Evolutionary conservation across 768 basidiomycete genomes (phyloP).

Genomic region (Russula sp.): DNA sequence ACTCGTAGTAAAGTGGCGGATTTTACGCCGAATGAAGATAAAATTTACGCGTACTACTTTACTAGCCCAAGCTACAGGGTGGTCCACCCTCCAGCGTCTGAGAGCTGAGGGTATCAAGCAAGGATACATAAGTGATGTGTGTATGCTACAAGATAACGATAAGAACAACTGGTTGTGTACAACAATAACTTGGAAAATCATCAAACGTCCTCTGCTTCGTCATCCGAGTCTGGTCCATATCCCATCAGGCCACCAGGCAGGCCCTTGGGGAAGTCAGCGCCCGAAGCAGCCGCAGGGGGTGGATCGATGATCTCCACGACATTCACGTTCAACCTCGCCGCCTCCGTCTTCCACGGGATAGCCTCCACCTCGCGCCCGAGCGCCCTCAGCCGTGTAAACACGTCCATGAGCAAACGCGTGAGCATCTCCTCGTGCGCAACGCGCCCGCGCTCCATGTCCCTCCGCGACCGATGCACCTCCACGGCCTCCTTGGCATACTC

Average conservation of each 20-base stretch:
- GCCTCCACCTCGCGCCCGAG: conserved; percentile 15
- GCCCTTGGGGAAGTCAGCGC: not conserved
- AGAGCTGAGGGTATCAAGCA: not conserved
- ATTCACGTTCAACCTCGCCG: conserved; percentile 10
- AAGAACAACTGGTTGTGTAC: not conserved
- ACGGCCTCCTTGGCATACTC: conserved; percentile 12
- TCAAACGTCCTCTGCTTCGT: conserved; percentile 4
- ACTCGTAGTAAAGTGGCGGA: not conserved
- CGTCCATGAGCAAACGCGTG: conserved; percentile 14
- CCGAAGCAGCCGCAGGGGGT: not conserved
- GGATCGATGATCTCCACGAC: conserved; percentile 12
- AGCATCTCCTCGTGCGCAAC: not conserved
- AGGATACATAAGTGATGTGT: not conserved
- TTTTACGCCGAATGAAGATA: not conserved
- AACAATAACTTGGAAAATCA: not conserved
- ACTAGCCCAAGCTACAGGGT: not conserved
- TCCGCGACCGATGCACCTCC: conserved; percentile 9
- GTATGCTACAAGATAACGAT: conserved; percentile 6
- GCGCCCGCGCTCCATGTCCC: not conserved
- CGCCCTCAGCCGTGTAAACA: conserved; percentile 7
- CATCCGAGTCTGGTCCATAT: not conserved
- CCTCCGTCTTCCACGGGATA: conserved; percentile 15
- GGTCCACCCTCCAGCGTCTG: not conserved
- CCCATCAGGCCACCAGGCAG: not conserved
- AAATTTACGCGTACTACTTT: not conserved